A percentile compares a stretch with the other conserved stretches of the same genome.
phyloP scores from a whole-genome alignment of 1,284 basidiomycete species.

The Coniferiporia weirii region DNA sequence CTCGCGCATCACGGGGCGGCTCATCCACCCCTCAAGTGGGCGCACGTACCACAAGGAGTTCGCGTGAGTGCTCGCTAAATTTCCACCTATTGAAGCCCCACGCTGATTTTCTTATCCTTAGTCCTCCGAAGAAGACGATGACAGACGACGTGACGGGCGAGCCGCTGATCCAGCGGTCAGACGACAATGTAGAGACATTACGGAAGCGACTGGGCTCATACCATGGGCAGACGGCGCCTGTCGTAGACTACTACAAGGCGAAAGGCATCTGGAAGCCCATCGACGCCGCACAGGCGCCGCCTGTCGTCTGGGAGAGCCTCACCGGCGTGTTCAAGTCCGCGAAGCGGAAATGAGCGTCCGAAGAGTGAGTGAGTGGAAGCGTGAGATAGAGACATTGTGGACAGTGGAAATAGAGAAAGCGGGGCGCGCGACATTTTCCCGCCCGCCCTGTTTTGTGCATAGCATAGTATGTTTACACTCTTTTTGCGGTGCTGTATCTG shows the following conservation, averaged over 20 bases:
- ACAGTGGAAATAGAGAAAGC: too few species aligned
- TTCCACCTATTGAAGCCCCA: neutral
- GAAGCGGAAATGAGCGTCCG: constrained; percentile 4
- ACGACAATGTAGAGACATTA: constrained; percentile 92
- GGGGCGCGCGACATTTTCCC: too few species aligned
- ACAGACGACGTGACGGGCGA: constrained; percentile 94
- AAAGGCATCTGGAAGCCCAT: constrained; percentile 86
- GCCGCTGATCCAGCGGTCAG: constrained; percentile 87
- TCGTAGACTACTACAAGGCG: constrained; percentile 95
- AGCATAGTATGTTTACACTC: too few species aligned
- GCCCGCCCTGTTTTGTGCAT: too few species aligned
- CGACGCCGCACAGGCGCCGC: constrained; percentile 91
- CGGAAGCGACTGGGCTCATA: constrained; percentile 84
- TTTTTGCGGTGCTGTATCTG: too few species aligned
- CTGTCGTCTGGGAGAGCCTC: constrained; percentile 87
- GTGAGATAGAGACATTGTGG: too few species aligned
- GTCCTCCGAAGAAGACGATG: constrained; percentile 94
- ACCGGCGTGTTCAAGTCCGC: constrained; percentile 47
- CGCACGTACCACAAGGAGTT: constrained; percentile 95
- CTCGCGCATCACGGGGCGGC: constrained; percentile 93
- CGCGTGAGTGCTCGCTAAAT: constrained; percentile 54
- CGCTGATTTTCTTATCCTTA: constrained; percentile 27
- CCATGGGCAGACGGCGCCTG: constrained; percentile 91
- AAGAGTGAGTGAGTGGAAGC: too few species aligned
- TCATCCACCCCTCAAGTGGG: constrained; percentile 88